Evolutionary conservation across 192 early-diverging fungal genomes (phyloP), one percentile per base, ranked within the genome.

Genomic region (Coemansia sp.): DNA sequence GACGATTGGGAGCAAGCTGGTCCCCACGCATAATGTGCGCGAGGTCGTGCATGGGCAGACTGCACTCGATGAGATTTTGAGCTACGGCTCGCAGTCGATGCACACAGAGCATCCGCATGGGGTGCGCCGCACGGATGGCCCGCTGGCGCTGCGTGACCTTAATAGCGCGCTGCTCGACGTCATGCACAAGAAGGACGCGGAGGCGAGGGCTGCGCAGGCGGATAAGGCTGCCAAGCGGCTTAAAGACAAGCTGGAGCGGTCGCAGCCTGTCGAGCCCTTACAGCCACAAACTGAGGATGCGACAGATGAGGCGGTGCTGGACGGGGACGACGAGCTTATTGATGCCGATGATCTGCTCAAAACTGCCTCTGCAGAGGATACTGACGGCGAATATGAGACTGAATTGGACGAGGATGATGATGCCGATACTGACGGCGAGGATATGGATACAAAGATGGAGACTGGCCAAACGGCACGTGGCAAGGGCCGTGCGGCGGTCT

Each of bases 61-160:
- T 19, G 38, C 27, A 22, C 50, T 78, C 4, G 69, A 71, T 16
- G 61, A 56, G 11, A 69, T 79, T 48, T 79, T 1, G 45, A 32
- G 4, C 48, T 62, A 14, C n/a, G 76, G 61, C 2, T 69, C 76
- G 19, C 76, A 79, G 67, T 60, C 74, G 0, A 53, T 77, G 8
- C 69, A 62, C 40, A 35, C 35, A 0, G 58, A 63, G 28, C n/a
- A n/a, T n/a, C n/a, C n/a, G n/a, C n/a, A n/a, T n/a, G n/a, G n/a
- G n/a, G n/a, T n/a, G n/a, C n/a, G n/a, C n/a, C n/a, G n/a, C n/a
- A n/a, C n/a, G n/a, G 60, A 56, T 21, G 74, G 74, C 5, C 48
- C 61, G 19, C 46, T 56, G 44, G 76, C 65, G 7, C 42, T 72
- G 14, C 54, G 38, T 38, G 54, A 60, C 11, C 69, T 79, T 3